Percentiles rank a stretch among this genome's conserved stretches.
phyloP scores from a whole-genome alignment of 2,329 filamentous ascomycete species.

The Xylariaceae sp. region DNA sequence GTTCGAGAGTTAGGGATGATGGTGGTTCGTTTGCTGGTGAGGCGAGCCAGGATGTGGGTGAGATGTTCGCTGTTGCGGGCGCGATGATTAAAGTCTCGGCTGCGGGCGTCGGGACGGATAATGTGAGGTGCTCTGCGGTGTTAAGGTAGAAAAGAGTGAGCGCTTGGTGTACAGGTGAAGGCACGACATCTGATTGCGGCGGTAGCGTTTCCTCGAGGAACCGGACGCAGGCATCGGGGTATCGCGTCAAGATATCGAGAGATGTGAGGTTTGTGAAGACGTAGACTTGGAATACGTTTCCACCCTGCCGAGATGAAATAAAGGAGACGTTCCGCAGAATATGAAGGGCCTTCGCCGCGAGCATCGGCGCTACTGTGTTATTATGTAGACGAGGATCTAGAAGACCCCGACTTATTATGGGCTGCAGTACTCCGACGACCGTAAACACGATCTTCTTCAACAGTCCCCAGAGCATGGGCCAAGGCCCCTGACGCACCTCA shows the following conservation, averaged over 20 bases:
- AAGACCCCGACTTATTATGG: slow-evolving; percentile 61
- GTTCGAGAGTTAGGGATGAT: slow-evolving; percentile 44
- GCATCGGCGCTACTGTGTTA: slow-evolving; percentile 48
- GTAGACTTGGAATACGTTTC: slow-evolving; percentile 74
- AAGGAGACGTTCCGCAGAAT: slow-evolving; percentile 76
- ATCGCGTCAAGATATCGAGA: slow-evolving; percentile 73
- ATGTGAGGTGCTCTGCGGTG: slow-evolving; percentile 74
- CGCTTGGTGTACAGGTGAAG: slow-evolving; percentile 61
- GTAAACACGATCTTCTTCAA: slow-evolving; percentile 72
- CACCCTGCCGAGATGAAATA: slow-evolving; percentile 68
- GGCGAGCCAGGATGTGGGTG: slow-evolving; percentile 30
- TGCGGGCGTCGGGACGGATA: slow-evolving; percentile 58
- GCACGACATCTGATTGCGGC: slow-evolving; percentile 47
- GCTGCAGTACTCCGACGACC: slow-evolving; percentile 67
- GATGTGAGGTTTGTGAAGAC: slow-evolving; percentile 77
- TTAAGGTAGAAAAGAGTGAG: slow-evolving; percentile 89
- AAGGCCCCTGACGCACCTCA: slow-evolving; percentile 60
- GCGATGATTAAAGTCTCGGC: slow-evolving; percentile 70
- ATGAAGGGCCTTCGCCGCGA: slow-evolving; percentile 67
- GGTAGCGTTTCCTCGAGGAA: slow-evolving; percentile 61
- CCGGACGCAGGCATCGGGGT: slow-evolving; percentile 57
- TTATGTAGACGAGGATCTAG: slow-evolving; percentile 46
- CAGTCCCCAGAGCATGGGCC: slow-evolving; percentile 68
- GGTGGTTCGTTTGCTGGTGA: slow-evolving; percentile 33
- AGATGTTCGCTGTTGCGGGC: slow-evolving; percentile 69